These are phyloP conservation scores for button mushroom (Agaricus bisporus) DNA, from an alignment of 768 basidiomycete species.

Conservation along the genomic window DNA sequence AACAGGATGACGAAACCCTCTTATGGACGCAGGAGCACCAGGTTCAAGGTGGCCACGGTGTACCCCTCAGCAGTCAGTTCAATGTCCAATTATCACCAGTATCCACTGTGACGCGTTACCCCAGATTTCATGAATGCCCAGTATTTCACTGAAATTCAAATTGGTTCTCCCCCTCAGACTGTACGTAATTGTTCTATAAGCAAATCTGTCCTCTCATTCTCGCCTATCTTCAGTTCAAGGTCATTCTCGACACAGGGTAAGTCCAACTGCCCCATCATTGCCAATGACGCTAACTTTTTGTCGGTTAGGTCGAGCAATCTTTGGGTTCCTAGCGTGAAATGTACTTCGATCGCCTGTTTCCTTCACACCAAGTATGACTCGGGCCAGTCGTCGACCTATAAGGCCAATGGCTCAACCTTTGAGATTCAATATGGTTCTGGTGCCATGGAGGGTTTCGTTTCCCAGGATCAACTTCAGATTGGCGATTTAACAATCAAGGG, in stretches of 20 bases:
- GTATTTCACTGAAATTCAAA: conserved; percentile 82
- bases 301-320: conserved; percentile 74
- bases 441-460: conserved; percentile 95
- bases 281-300: neutral
- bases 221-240: conserved; percentile 62
- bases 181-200: conserved; percentile 32
- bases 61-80: conserved; percentile 85
- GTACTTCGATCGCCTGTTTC: conserved; percentile 90
- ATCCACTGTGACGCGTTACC: conserved; percentile 6
- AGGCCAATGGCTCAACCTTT: conserved; percentile 84
- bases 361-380: conserved; percentile 92
- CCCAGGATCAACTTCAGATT: conserved; percentile 72
- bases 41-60: conserved; percentile 70
- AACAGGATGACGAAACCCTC: conserved; percentile 47
- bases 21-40: conserved; percentile 76
- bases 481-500: conserved; percentile 71
- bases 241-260: conserved; percentile 89
- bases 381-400: conserved; percentile 72
- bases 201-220: conserved; percentile 2
- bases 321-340: conserved; percentile 82
- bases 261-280: neutral
- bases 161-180: conserved; percentile 80
- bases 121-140: conserved; percentile 98
- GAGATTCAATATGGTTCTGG: conserved; percentile 94
- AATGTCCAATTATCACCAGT: neutral